Conservation (phyloP, 148 eudicot genomes). For the Vaccinium darrowii region DNA sequence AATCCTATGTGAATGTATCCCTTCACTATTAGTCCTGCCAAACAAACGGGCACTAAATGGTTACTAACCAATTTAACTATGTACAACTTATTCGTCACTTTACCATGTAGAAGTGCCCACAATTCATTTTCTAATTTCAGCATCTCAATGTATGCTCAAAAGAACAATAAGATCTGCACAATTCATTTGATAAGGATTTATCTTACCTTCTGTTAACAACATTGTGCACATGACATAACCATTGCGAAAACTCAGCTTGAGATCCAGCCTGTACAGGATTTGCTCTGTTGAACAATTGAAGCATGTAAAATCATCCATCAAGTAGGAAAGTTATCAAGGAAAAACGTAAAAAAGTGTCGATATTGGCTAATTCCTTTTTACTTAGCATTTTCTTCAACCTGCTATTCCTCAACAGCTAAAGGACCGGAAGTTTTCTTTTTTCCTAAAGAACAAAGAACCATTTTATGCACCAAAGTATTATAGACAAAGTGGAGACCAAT, state of each 20-base stretch:
- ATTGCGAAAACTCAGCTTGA: constrained; percentile 78
- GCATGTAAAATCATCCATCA: constrained; percentile 6
- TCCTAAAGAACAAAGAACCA: neutral
- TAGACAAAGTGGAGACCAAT: neutral
- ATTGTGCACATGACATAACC: constrained; percentile 87
- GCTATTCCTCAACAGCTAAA: neutral
- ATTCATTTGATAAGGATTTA: neutral
- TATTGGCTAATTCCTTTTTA: neutral
- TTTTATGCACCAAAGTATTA: neutral
- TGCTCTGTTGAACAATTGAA: constrained; percentile 35
- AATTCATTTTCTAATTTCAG: neutral
- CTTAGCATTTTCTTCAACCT: neutral
- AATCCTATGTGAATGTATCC: too few relatives aligned
- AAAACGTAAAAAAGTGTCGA: neutral
- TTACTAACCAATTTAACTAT: neutral
- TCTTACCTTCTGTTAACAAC: constrained; percentile 87
- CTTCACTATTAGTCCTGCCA: too few relatives aligned
- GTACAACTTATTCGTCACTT: neutral
- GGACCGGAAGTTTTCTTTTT: neutral
- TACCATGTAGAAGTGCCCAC: neutral
- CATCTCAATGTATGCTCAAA: neutral
- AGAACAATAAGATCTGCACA: neutral
- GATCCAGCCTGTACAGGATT: constrained; percentile 87
- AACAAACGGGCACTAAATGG: too few relatives aligned
- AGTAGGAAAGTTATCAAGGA: neutral